Base-by-base conservation (phyloP, 2,329 filamentous ascomycete genomes). In the Beauveria sp. region DNA sequence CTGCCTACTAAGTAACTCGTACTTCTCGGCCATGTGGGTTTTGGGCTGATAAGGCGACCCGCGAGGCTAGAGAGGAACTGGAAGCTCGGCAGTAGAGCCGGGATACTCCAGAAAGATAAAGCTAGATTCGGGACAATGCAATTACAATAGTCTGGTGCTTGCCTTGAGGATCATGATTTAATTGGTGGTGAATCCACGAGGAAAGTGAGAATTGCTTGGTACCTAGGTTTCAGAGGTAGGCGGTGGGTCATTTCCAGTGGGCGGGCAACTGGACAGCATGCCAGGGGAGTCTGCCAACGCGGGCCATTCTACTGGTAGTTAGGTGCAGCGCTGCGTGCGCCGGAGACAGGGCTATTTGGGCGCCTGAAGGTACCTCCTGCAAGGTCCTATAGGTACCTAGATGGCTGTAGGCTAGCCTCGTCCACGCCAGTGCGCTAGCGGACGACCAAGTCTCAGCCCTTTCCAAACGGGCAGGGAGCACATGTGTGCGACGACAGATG, bases 61-160 rank as follows among this genome's bases (percentile, higher is more conserved):
- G 54, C 43, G 43, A 57, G 43, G 20, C 43, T 57, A 57, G 54
- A 57, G 54, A 57, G 6, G 10, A 57, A 57, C 14, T 24, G 54
- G 42, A 56, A 56, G 54, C 26, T 56, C 42, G 42, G 54, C 31
- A 38, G 12, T 20, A 26, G 20, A 57, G 43, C n/a, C 28, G 28
- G 40, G 20, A 34, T 9, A n/a, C 14, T 8, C 7, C 7, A 48
- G 20, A 48, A 57, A 49, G 20, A 46, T 38, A 31, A 48, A 2
- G 28, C 43, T 46, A 22, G 24, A 45, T 56, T 46, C 5, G n/a
- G 24, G 9, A 18, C 31, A 24, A 40, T 34, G n/a, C 2, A 20
- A 22, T 34, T n/a, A 50, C 18, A 8, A 20, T n/a, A n/a, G 48
- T 14, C 46, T 49, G 24, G 45, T 22, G 20, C 10, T 18, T 49